Evolutionary conservation across 768 basidiomycete genomes (phyloP).

Genomic region (Termitomyces sp.): DNA sequence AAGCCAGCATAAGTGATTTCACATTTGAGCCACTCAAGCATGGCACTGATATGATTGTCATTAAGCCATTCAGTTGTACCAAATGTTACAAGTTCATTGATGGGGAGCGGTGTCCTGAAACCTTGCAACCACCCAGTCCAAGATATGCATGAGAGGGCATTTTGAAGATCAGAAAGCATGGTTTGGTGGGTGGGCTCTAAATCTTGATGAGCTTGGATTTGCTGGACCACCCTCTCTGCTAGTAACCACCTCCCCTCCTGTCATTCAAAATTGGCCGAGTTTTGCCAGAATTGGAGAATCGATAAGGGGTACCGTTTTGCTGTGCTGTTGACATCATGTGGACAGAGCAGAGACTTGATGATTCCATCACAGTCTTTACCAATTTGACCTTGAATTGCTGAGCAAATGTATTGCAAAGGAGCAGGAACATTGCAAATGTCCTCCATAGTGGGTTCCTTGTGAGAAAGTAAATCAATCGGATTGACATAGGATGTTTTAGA

Average conservation of each 20-base stretch:
- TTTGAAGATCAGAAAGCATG: background rate
- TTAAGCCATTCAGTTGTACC: background rate
- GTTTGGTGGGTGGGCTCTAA: background rate
- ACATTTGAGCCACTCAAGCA: background rate
- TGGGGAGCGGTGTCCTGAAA: too few species aligned
- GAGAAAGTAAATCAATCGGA: background rate
- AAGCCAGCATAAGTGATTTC: too few species aligned
- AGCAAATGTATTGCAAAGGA: background rate
- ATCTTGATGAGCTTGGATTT: background rate
- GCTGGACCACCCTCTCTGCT: background rate
- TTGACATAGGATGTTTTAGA: background rate
- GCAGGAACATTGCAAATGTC: background rate
- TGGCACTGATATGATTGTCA: background rate
- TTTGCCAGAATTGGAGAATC: background rate
- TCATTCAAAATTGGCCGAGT: background rate
- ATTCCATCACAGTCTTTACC: background rate
- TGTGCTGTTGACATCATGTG: background rate
- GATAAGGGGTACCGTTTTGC: background rate
- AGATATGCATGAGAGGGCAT: background rate
- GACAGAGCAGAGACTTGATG: background rate
- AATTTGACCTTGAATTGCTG: background rate
- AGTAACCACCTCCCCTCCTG: background rate
- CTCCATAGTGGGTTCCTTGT: background rate
- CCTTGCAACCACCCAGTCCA: background rate
- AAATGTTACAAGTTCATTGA: background rate